Base-by-base conservation (phyloP, 169 alveolate genomes). In the Plasmodium berghei region DNA sequence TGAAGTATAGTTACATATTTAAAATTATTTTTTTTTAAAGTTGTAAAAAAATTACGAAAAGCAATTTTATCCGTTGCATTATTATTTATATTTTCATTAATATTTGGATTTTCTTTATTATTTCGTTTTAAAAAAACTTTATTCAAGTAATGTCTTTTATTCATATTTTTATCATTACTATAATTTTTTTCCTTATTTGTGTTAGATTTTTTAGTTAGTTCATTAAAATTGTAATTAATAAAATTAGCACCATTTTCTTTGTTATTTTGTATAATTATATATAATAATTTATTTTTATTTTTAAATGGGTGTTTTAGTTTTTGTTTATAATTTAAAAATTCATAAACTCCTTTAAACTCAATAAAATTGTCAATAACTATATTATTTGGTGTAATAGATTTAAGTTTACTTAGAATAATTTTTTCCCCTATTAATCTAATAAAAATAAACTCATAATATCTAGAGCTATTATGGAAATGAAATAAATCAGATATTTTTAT, bases 401-500 rank as follows among this genome's bases (percentile, higher is more conserved):
- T 66, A 34, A 80, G 75, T 18, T 67, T 80, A 62, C 85, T 66
- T 61, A 80, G 26, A 28, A 80, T 45, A 34, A 80, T 64, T 67
- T 66, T 59, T 10, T 70, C 16, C 24, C 69, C 26, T 52, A 80
- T 22, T 22, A 66, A 52, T 66, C 64, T 46, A n/a, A 80, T 59
- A 49, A 80, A 80, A 80, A 67, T 14, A 69, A 80, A 80, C 22
- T 55, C 26, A 42, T 80, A 80, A 55, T 28, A 40, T 14, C 56
- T 70, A 49, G 14, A 24, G 54, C 20, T 54, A 46, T 80, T 67
- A 80, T 80, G 72, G 20, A 80, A 54, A 55, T 3, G 48, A 9
- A 80, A 40, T 49, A 80, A 80, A 55, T 80, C 90, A 2, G 90
- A 66, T 48, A 80, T 16, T 40, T 55, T 66, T 55, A 80, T 55